Conservation (phyloP, 2,329 filamentous ascomycete genomes). For the Alternaria ventricosa region DNA sequence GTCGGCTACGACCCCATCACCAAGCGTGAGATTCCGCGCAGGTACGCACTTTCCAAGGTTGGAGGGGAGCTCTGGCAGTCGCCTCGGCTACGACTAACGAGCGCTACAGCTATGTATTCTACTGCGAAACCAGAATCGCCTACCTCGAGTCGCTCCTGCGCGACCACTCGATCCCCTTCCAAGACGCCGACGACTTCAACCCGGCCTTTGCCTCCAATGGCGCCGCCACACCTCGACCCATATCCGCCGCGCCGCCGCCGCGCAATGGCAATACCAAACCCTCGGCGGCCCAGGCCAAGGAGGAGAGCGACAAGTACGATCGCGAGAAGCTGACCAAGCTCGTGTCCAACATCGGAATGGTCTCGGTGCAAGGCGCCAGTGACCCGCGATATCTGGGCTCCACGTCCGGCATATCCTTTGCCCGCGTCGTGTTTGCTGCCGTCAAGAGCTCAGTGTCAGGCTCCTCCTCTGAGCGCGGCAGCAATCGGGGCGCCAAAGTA, state of each 20-base stretch:
- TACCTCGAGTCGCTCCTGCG: conserved; percentile 80
- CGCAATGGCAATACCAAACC: conserved; percentile 30
- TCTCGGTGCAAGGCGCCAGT: conserved; percentile 77
- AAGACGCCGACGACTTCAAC: conserved; percentile 70
- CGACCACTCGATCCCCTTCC: conserved; percentile 73
- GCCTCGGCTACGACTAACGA: conserved; percentile 14
- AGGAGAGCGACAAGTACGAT: conserved; percentile 60
- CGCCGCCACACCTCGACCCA: conserved; percentile 13
- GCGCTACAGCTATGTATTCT: conserved; percentile 80
- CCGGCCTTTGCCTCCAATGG: conserved; percentile 50
- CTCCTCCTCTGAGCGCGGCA: conserved; percentile 66
- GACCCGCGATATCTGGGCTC: conserved; percentile 84
- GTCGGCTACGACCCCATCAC: conserved; percentile 97
- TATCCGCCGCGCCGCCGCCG: conserved; percentile 22
- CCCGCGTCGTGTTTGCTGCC: conserved; percentile 89
- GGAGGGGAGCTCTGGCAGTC: neutral
- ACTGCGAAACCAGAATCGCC: conserved; percentile 84
- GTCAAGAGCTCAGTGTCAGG: conserved; percentile 76
- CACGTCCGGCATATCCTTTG: conserved; percentile 91
- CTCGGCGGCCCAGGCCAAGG: conserved; percentile 24
- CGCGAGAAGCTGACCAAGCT: conserved; percentile 69
- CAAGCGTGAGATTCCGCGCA: conserved; percentile 90
- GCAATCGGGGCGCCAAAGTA: conserved; percentile 64
- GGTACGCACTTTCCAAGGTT: conserved; percentile 37
- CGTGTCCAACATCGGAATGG: conserved; percentile 74